Evolutionary conservation across 208 protist species (phyloP), one percentile per base, ranked within the genome.

Genomic region (Leishmania martiniquensis): DNA sequence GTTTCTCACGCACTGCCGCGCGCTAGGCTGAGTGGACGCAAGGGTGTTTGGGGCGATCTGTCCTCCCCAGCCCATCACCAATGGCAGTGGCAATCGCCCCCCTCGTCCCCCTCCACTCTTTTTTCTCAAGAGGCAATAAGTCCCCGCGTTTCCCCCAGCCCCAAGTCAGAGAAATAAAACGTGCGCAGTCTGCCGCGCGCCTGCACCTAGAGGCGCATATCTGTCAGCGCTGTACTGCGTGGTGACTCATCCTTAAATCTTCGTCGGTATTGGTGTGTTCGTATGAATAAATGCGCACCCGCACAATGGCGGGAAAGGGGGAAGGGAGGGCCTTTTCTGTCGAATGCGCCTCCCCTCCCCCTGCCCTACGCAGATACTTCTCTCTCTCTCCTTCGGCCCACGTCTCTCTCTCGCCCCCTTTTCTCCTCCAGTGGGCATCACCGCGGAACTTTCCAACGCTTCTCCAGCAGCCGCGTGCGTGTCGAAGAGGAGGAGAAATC

Each of bases 41-140:
- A 77, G 52, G 67, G 9, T 52, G 54, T 82, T 9, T 52, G 54
- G 52, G n/a, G 20, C 76, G 32, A 37, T 10, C 45, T n/a, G 37
- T 34, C 22, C 22, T 15, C 42, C 42, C 29, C n/a, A n/a, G 65
- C 9, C 25, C 7, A 69, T 25, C 7, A 69, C 10, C 22, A 45
- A 51, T n/a, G 42, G 32, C 25, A 42, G 65, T 42, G 37, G 25
- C 49, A 32, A 69, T 47, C 12, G 65, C 20, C 7, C 22, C 22
- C 22, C 39, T 7, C 32, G 12, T 51, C n/a, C 15, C 7, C 17
- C 29, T 47, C 25, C 10, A 39, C 13, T 34, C 32, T 10, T 9
- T 67, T 65, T 65, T 9, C 22, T 2, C 25, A 39, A 63, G 15
- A 25, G 20, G 12, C 57, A 63, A 37, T 17, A 29, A 37, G 29